phyloP scores from a whole-genome alignment of 2,329 filamentous ascomycete genomes.

The Chrysoporthe cubensis region DNA sequence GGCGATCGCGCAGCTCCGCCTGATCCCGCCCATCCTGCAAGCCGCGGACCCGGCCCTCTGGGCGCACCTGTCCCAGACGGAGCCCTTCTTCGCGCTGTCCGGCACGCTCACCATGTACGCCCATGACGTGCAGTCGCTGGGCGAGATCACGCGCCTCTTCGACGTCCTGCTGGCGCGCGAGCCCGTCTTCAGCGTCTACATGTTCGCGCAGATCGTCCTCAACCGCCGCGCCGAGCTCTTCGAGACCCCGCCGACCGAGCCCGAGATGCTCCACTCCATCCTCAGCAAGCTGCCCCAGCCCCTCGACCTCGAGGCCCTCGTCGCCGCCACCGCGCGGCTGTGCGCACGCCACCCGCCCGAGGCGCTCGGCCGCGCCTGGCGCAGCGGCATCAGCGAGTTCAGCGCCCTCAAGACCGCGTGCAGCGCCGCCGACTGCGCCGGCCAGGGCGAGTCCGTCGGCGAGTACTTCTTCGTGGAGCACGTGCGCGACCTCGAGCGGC shows the following conservation, averaged over 20 bases:
- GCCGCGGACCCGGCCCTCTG: slow-evolving; percentile 73
- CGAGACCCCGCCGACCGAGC: slow-evolving; percentile 78
- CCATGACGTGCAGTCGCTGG: slow-evolving; percentile 90
- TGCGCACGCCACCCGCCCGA: slow-evolving; percentile 73
- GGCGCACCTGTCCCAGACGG: slow-evolving; percentile 73
- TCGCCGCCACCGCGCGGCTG: slow-evolving; percentile 67
- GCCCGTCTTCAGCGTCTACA: slow-evolving; percentile 86
- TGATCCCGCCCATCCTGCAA: slow-evolving; percentile 81
- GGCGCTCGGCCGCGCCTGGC: slow-evolving; percentile 61
- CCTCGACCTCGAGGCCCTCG: slow-evolving; percentile 78
- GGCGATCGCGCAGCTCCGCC: slow-evolving; percentile 80
- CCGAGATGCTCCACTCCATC: slow-evolving; percentile 88
- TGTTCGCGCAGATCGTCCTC: slow-evolving; percentile 88
- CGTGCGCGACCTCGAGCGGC: slow-evolving; percentile 69
- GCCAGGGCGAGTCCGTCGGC: slow-evolving; percentile 68
- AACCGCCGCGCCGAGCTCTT: slow-evolving; percentile 83
- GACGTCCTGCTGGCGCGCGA: slow-evolving; percentile 88
- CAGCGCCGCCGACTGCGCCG: slow-evolving; percentile 50
- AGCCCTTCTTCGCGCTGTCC: slow-evolving; percentile 92
- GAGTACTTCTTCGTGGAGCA: slow-evolving; percentile 71
- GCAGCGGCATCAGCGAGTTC: slow-evolving; percentile 71
- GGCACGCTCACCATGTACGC: slow-evolving; percentile 95
- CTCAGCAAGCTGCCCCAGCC: slow-evolving; percentile 84
- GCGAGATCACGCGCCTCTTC: slow-evolving; percentile 86
- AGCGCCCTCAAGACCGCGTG: slow-evolving; percentile 87